A percentile compares a stretch with the other conserved stretches of the same genome.
Conservation (phyloP, 73 alveolate genomes). For the Effrenium voratum region DNA sequence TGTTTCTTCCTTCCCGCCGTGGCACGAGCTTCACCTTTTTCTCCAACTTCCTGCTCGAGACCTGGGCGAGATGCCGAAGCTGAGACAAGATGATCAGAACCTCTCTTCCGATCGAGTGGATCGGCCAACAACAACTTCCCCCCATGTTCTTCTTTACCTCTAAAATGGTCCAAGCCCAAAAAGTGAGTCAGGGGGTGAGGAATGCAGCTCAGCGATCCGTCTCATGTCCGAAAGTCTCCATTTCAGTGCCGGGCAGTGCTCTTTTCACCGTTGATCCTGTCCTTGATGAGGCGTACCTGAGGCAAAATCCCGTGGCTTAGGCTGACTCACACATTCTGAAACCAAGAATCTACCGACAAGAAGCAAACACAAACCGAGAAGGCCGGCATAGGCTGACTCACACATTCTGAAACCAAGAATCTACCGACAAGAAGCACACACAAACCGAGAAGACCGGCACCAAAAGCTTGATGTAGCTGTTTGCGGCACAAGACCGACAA, state of each 20-base stretch:
- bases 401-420: too few relatives aligned
- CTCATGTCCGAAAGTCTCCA: too few relatives aligned
- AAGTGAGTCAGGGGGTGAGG: neutral
- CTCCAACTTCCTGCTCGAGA: conserved; percentile 34
- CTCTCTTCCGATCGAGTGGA: neutral
- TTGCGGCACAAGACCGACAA: too few relatives aligned
- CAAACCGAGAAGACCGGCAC: too few relatives aligned
- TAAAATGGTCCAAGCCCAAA: neutral
- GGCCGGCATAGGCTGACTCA: too few relatives aligned
- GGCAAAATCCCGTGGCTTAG: too few relatives aligned
- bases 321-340: too few relatives aligned
- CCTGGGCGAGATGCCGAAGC: neutral
- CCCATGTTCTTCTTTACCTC: neutral
- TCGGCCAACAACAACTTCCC: neutral
- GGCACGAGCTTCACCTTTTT: conserved; percentile 28
- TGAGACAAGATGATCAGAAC: neutral
- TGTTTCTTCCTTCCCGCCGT: neutral
- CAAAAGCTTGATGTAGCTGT: too few relatives aligned
- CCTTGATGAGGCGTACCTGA: conserved; percentile 35
- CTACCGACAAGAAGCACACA: too few relatives aligned
- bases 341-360: too few relatives aligned
- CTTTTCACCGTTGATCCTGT: neutral
- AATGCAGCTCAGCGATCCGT: too few relatives aligned
- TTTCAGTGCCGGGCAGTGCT: conserved; percentile 31
- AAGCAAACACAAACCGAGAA: too few relatives aligned